These are phyloP conservation scores for Phaseolus coccineus DNA, from an alignment of 331 rosid genomes.

Conservation along the genomic window DNA sequence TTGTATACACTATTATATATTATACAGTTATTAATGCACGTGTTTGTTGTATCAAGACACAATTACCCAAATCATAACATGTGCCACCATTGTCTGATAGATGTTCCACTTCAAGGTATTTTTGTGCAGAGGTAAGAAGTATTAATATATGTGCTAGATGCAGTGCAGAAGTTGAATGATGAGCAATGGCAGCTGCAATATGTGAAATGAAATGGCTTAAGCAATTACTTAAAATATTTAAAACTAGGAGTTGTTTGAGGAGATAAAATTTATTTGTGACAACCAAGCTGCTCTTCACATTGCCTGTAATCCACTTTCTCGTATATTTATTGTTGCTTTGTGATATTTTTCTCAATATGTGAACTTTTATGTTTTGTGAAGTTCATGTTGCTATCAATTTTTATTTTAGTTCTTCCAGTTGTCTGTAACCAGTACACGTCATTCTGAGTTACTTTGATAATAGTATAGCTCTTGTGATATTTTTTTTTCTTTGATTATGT, in stretches of 20 bases:
- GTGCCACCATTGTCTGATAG: background rate
- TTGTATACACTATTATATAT: background rate
- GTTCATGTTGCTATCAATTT: background rate
- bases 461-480: background rate
- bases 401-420: conserved; percentile 10
- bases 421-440: background rate
- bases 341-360: conserved; percentile 6
- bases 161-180: background rate
- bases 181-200: background rate
- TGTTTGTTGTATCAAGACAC: background rate
- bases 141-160: no score
- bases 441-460: background rate
- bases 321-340: conserved; percentile 9
- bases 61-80: background rate
- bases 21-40: background rate
- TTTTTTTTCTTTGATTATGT: conserved; percentile 38
- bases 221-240: background rate
- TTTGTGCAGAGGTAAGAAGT: background rate
- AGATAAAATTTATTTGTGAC: background rate
- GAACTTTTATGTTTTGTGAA: background rate
- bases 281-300: background rate
- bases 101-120: background rate
- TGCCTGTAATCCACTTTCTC: conserved; percentile 18
- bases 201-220: background rate
- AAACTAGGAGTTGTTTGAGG: background rate